These are phyloP conservation scores for Eutrema japonicum DNA, from an alignment of 345 rosid species.

Conservation along the genomic window DNA sequence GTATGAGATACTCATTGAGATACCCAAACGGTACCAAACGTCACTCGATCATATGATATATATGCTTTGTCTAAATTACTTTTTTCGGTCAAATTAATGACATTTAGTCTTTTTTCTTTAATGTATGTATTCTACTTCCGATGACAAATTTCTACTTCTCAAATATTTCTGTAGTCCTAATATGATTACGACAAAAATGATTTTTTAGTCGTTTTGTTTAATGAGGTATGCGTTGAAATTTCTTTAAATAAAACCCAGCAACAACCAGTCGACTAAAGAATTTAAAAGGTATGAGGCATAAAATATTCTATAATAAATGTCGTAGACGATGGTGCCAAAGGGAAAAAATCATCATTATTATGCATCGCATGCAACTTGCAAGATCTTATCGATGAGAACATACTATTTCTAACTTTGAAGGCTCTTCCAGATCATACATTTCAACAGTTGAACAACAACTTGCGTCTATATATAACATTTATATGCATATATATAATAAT, in stretches of 20 bases:
- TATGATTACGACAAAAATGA: not conserved
- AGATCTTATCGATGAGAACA: not conserved
- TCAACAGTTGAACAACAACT: slow-evolving; percentile 18
- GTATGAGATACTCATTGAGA: too few relatives aligned
- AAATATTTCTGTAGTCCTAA: not conserved
- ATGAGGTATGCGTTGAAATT: slow-evolving; percentile 12
- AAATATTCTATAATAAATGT: slow-evolving; percentile 3
- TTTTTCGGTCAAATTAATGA: too few relatives aligned
- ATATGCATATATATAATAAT: not conserved
- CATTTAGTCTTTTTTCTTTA: too few relatives aligned
- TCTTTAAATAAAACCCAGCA: not conserved
- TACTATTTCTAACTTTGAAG: not conserved
- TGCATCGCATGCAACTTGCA: slow-evolving; percentile 15
- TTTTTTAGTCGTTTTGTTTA: not conserved
- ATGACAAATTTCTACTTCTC: not conserved
- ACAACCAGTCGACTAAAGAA: slow-evolving; percentile 1
- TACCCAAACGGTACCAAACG: too few relatives aligned
- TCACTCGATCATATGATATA: too few relatives aligned
- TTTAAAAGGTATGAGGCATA: not conserved
- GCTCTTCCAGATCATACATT: not conserved
- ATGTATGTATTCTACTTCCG: not conserved
- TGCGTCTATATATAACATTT: slow-evolving; percentile 4
- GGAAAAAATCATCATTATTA: not conserved
- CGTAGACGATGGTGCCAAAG: slow-evolving; percentile 28
- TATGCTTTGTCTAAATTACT: too few relatives aligned